Conservation (phyloP, 352 stramenopile genomes). For the Phytophthora fragariaefolia region DNA sequence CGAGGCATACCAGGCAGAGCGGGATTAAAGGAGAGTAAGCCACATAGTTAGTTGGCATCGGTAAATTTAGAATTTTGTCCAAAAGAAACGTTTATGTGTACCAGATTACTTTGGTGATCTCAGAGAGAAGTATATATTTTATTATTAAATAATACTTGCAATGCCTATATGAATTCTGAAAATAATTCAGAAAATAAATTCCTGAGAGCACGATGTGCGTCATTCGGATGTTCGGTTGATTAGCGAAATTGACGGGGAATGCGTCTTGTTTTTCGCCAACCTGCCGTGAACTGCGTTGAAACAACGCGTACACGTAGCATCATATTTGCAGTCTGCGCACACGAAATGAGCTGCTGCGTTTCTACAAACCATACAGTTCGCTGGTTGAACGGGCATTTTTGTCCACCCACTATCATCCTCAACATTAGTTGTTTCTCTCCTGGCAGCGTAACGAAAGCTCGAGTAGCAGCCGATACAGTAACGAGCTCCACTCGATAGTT, state of each 20-base stretch:
- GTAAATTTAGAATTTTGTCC: too few species aligned
- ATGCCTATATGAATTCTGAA: too few species aligned
- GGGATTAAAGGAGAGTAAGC: too few species aligned
- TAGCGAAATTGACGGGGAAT: slow-evolving; percentile 12
- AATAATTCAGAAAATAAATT: too few species aligned
- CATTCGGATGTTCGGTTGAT: slow-evolving; percentile 10
- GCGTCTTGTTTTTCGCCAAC: slow-evolving; percentile 22
- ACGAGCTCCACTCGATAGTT: slow-evolving; percentile 48
- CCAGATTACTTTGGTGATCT: too few species aligned
- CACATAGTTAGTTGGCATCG: too few species aligned
- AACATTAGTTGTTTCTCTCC: slow-evolving; percentile 13
- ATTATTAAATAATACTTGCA: too few species aligned
- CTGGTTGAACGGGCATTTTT: slow-evolving; percentile 62
- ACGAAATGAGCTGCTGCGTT: slow-evolving; percentile 46
- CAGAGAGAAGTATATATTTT: too few species aligned
- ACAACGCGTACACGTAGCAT: slow-evolving; percentile 59
- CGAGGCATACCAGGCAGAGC: too few species aligned
- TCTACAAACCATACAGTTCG: slow-evolving; percentile 70
- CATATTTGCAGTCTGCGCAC: slow-evolving; percentile 62
- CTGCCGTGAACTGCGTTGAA: slow-evolving; percentile 54
- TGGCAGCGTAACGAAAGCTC: slow-evolving; percentile 21
- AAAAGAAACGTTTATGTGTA: too few species aligned
- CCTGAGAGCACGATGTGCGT: too few species aligned
- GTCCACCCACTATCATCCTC: slow-evolving; percentile 46
- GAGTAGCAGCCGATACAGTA: slow-evolving; percentile 76